phyloP scores from a whole-genome alignment of 192 early-diverging fungal genomes.

The Linnemannia schmuckeri region DNA sequence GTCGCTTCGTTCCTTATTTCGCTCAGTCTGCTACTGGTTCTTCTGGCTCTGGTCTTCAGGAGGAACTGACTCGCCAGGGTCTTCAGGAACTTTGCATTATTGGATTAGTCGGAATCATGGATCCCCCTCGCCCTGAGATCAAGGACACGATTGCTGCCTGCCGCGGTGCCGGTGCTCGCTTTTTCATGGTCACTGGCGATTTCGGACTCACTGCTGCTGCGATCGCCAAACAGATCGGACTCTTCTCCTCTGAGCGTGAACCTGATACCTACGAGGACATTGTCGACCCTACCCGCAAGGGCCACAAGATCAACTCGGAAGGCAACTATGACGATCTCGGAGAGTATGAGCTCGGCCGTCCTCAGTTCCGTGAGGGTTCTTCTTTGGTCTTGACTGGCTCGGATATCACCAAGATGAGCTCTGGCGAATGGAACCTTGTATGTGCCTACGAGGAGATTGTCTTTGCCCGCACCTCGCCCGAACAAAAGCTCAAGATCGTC shows the following conservation, averaged over 20 bases:
- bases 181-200: constrained; percentile 94
- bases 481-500: constrained; percentile 82
- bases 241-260: constrained; percentile 62
- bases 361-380: constrained; percentile 30
- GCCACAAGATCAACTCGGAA: constrained; percentile 26
- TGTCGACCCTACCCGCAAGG: constrained; percentile 30
- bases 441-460: constrained; percentile 81
- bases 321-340: constrained; percentile 20
- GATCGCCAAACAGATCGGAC: constrained; percentile 84
- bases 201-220: constrained; percentile 83
- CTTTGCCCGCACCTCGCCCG: constrained; percentile 92
- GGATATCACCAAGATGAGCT: constrained; percentile 71
- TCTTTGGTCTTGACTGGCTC: constrained; percentile 76
- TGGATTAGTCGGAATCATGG: constrained; percentile 86
- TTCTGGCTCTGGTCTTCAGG: constrained; percentile 13
- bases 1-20: constrained; percentile 28
- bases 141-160: constrained; percentile 70
- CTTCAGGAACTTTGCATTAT: constrained; percentile 72
- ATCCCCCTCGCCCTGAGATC: constrained; percentile 87
- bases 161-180: constrained; percentile 77
- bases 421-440: constrained; percentile 80
- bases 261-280: constrained; percentile 57
- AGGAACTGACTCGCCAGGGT: constrained; percentile 45
- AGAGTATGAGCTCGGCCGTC: constrained; percentile 31
- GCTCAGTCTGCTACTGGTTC: not conserved